Conservation (phyloP, 352 stramenopile genomes). For the Phytophthora pistaciae region DNA sequence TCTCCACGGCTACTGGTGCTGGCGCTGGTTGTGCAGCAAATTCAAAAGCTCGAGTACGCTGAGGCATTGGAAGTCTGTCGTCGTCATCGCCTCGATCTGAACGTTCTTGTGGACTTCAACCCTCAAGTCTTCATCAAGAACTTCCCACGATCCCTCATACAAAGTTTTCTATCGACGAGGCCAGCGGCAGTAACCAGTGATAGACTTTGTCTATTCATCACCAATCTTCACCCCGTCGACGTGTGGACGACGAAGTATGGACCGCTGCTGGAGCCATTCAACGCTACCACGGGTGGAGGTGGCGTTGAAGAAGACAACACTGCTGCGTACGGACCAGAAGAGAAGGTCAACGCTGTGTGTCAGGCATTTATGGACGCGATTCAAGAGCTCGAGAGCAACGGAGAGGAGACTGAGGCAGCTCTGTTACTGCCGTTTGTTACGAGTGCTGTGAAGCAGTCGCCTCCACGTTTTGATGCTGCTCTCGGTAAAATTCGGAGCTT, state of each 20-base stretch:
- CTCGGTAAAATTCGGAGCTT: conserved; percentile 52
- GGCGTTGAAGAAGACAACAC: conserved; percentile 6
- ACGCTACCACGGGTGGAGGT: background rate
- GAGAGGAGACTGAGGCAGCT: conserved; percentile 29
- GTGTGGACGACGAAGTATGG: conserved; percentile 80
- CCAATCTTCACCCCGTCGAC: conserved; percentile 72
- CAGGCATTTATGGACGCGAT: conserved; percentile 52
- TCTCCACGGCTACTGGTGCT: conserved; percentile 71
- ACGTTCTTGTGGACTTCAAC: conserved; percentile 79
- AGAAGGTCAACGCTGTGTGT: conserved; percentile 73
- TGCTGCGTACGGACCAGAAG: background rate
- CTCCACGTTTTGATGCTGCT: conserved; percentile 56
- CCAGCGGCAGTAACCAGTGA: conserved; percentile 58
- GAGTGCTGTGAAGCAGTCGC: conserved; percentile 69
- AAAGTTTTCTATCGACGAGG: conserved; percentile 38
- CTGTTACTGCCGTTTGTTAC: conserved; percentile 77
- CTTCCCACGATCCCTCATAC: conserved; percentile 41
- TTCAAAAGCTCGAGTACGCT: conserved; percentile 50
- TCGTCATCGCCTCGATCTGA: conserved; percentile 83
- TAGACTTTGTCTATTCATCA: conserved; percentile 79
- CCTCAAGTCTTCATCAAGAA: conserved; percentile 47
- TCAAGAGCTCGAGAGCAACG: conserved; percentile 28
- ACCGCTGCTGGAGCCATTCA: conserved; percentile 46
- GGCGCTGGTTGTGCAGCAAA: conserved; percentile 49
- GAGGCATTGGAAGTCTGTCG: conserved; percentile 73